Conservation (phyloP, 2,329 filamentous ascomycete genomes). For the Blumeria graminis region DNA sequence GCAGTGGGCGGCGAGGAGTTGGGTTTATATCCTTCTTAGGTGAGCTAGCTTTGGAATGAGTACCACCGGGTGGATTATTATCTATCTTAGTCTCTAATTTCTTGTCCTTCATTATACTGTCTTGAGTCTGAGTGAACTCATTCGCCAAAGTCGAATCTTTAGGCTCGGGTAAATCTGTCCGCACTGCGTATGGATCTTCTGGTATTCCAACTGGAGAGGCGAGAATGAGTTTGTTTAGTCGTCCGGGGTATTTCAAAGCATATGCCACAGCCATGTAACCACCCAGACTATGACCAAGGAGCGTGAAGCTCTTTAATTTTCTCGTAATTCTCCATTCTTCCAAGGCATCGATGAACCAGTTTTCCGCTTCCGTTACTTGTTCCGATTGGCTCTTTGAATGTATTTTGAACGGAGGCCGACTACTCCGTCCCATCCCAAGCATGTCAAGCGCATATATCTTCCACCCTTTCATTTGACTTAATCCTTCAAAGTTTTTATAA, state of each 20-base stretch:
- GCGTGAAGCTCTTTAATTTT: conserved; percentile 79
- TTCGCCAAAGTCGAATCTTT: conserved; percentile 46
- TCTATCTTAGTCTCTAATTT: conserved; percentile 8
- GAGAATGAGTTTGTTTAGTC: conserved; percentile 83
- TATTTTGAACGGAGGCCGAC: conserved; percentile 62
- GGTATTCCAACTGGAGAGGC: conserved; percentile 88
- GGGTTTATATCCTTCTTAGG: conserved; percentile 15
- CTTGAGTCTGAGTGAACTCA: conserved; percentile 59
- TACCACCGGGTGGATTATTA: conserved; percentile 30
- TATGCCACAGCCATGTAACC: conserved; percentile 92
- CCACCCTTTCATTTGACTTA: conserved; percentile 59
- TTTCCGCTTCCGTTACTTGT: conserved; percentile 73
- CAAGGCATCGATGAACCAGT: conserved; percentile 85
- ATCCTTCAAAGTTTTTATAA: conserved; percentile 87
- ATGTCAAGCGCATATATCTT: conserved; percentile 86
- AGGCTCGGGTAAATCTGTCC: conserved; percentile 56
- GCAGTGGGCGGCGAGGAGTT: conserved; percentile 29
- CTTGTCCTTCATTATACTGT: conserved; percentile 16
- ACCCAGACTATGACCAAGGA: conserved; percentile 79
- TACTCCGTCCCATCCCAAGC: conserved; percentile 81
- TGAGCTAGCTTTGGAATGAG: conserved; percentile 19
- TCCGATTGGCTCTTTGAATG: conserved; percentile 55
- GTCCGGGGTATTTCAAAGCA: conserved; percentile 85
- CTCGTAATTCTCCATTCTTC: conserved; percentile 85
- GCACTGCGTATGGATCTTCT: conserved; percentile 75